Conservation (phyloP, 192 early-diverging fungal species). For the Umbelopsis ramanniana region DNA sequence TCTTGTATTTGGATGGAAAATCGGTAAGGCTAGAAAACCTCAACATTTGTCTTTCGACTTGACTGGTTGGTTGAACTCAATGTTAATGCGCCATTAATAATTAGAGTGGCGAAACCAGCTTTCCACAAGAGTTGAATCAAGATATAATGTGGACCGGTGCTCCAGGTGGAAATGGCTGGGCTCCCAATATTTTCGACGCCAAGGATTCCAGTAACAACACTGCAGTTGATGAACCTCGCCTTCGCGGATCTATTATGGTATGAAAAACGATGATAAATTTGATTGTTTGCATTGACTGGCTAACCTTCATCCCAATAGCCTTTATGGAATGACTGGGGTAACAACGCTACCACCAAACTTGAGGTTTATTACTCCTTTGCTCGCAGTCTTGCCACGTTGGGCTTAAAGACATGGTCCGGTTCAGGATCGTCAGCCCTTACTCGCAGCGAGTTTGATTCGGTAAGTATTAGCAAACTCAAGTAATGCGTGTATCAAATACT, state of each 20-base stretch:
- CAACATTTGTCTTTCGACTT: background rate
- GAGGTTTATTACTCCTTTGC: slow-evolving; percentile 23
- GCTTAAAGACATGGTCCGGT: slow-evolving; percentile 21
- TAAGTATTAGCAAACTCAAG: background rate
- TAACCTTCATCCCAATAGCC: background rate
- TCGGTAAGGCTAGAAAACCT: background rate
- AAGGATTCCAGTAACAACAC: slow-evolving; percentile 21
- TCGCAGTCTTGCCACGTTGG: slow-evolving; percentile 13
- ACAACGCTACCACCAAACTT: slow-evolving; percentile 22
- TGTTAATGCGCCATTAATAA: background rate
- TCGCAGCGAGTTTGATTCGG: slow-evolving; percentile 4
- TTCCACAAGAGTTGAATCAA: slow-evolving; percentile 23
- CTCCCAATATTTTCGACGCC: slow-evolving; percentile 11
- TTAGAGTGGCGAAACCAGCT: slow-evolving; percentile 9
- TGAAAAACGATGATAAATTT: background rate
- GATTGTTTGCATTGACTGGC: no score
- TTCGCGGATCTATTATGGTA: slow-evolving; percentile 23
- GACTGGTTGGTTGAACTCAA: no score
- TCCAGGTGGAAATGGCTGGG: slow-evolving; percentile 13
- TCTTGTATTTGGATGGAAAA: slow-evolving; percentile 21
- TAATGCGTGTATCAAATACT: background rate
- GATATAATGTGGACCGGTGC: slow-evolving; percentile 21
- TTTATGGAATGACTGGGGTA: slow-evolving; percentile 21
- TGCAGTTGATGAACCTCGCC: slow-evolving; percentile 8
- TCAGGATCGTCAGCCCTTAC: background rate